These are phyloP conservation scores for Pichia inconspicua DNA, from an alignment of 1,139 yeast genomes.

Conservation along the genomic window DNA sequence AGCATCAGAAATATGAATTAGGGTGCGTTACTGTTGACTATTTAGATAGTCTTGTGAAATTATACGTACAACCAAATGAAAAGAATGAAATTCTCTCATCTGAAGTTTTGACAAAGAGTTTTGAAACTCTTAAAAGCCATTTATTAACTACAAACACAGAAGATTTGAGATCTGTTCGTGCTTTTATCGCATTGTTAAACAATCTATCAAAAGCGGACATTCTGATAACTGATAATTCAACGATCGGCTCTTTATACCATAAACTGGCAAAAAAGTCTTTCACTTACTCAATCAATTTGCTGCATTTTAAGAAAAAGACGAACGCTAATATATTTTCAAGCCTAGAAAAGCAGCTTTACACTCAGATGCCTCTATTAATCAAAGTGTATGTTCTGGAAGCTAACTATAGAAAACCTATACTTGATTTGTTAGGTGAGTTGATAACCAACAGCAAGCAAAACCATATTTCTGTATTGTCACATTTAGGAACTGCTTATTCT, in stretches of 20 bases:
- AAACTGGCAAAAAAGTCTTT: slow-evolving; percentile 39
- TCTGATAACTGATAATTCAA: not conserved
- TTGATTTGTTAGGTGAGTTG: slow-evolving; percentile 54
- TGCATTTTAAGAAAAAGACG: slow-evolving; percentile 48
- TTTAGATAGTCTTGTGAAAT: slow-evolving; percentile 47
- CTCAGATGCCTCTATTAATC: slow-evolving; percentile 49
- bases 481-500: slow-evolving; percentile 60
- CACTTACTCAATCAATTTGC: slow-evolving; percentile 36
- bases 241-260: slow-evolving; percentile 15
- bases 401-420: slow-evolving; percentile 42
- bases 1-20: slow-evolving; percentile 53
- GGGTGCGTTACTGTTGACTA: slow-evolving; percentile 51
- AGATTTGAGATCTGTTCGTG: slow-evolving; percentile 50
- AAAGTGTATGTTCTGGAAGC: slow-evolving; percentile 48
- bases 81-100: slow-evolving; percentile 19
- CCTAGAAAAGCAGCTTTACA: slow-evolving; percentile 56
- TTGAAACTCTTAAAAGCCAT: slow-evolving; percentile 42
- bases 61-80: slow-evolving; percentile 15
- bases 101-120: slow-evolving; percentile 46
- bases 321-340: slow-evolving; percentile 46
- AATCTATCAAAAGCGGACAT: slow-evolving; percentile 30
- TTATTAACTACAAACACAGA: slow-evolving; percentile 48
- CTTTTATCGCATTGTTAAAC: slow-evolving; percentile 47
- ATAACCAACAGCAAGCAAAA: slow-evolving; percentile 53
- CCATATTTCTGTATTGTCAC: slow-evolving; percentile 75